Evolutionary conservation across 768 basidiomycete genomes (phyloP), one percentile per base, ranked within the genome.

Genomic region (Austroboletus eburneus): DNA sequence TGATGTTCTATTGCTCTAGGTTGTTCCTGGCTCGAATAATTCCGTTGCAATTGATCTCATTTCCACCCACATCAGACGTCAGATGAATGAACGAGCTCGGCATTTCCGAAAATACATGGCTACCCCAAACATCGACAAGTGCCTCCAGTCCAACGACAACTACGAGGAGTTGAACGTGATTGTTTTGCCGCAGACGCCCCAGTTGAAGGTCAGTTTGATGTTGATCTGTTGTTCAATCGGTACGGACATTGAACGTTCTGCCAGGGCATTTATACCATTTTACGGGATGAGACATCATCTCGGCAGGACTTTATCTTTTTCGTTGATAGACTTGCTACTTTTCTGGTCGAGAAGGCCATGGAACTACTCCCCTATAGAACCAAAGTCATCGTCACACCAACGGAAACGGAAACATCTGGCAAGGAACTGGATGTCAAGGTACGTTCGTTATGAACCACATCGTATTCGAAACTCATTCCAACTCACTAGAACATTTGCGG

Each of bases 11-110:
- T 23, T 46, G 33, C 25, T 42, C n/a, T 50, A 95, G 93, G 94
- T 97, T 54, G 94, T 99, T n/a, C 94, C 94, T 2, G 95, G 95
- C 3, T 80, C 80, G 3, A 82, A 91, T 53, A 98, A 98, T 59
- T 65, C 78, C 18, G 85, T 95, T 9, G 93, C 95, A 4, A 92
- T 96, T 45, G 94, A 96, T 50, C 74, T 99, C 32, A 91, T 99
- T 43, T 83, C 85, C 14, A 91, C 90, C 2, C 96, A 98, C 61
- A 81, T 98, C 47, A 79, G 83, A 22, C 79, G 85, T 32, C 84
- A 96, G 63, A 76, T 98, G 38, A 79, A 83, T 42, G 86, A 91
- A 44, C 83, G 94, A 4, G 76, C 83, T 4, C 78, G 80, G 20
- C 74, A 77, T 33, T 84, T 97, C 60, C 73, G 92, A 14, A 77